Evolutionary conservation across 2,329 filamentous ascomycete species (phyloP).

Genomic region (Sphaerulina musiva): DNA sequence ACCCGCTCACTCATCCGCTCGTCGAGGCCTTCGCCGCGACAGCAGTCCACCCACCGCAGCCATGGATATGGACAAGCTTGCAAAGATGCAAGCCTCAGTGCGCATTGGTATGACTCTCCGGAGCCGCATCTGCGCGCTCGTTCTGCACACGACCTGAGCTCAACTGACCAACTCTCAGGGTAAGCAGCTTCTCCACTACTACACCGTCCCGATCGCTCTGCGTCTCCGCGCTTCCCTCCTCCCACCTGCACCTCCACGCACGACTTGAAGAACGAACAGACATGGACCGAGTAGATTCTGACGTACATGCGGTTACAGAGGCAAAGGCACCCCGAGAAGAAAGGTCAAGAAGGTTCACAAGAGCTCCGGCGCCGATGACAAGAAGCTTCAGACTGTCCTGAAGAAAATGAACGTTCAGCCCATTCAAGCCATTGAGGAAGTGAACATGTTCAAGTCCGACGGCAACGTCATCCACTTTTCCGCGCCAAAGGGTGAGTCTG

Average conservation of each 20-base stretch:
- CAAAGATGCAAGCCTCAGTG: constrained; percentile 59
- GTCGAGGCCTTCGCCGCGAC: constrained; percentile 12
- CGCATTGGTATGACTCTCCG: constrained; percentile 57
- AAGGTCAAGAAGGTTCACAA: constrained; percentile 98
- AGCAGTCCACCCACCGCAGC: constrained; percentile 15
- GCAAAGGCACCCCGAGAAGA: constrained; percentile 95
- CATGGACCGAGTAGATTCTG: constrained; percentile 14
- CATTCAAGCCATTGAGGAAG: constrained; percentile 98
- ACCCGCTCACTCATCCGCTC: constrained; percentile 1
- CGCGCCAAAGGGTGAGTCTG: constrained; percentile 80
- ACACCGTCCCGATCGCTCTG: not conserved
- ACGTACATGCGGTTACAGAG: constrained; percentile 48
- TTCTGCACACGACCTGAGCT: not conserved
- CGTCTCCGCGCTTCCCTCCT: constrained; percentile 1
- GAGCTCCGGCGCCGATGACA: constrained; percentile 90
- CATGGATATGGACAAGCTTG: constrained; percentile 62
- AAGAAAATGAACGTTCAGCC: constrained; percentile 99
- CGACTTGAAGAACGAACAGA: not conserved
- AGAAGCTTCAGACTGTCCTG: constrained; percentile 94
- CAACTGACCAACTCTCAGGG: constrained; percentile 30
- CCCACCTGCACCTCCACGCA: not conserved
- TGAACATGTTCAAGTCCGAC: constrained; percentile 99
- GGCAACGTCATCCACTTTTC: constrained; percentile 99
- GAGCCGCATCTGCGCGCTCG: not conserved
- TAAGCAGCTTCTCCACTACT: constrained; percentile 23